Conservation (phyloP, 2,329 filamentous ascomycete species). For the Alternaria angustiovoidea region DNA sequence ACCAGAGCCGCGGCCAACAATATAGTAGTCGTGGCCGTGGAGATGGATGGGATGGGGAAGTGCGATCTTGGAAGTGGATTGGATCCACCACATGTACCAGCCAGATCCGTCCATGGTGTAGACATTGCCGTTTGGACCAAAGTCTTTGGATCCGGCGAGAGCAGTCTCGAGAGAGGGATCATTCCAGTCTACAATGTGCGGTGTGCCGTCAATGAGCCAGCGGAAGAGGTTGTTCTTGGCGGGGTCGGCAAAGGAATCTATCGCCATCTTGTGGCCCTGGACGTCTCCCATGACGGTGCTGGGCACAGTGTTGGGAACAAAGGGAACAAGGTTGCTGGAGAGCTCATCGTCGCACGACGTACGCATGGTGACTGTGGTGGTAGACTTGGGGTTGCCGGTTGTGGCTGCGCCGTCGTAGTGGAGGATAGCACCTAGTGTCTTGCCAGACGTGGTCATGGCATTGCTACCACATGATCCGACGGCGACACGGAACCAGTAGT, state of each 20-base stretch:
- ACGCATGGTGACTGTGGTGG: constrained; percentile 40
- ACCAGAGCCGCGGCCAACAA: constrained; percentile 48
- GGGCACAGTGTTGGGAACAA: constrained; percentile 53
- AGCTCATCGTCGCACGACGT: constrained; percentile 51
- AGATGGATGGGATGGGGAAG: constrained; percentile 54
- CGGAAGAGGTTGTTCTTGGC: constrained; percentile 51
- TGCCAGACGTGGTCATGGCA: constrained; percentile 35
- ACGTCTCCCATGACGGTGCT: constrained; percentile 37
- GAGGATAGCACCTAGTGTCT: constrained; percentile 50
- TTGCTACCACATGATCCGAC: constrained; percentile 47
- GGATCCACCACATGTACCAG: constrained; percentile 61
- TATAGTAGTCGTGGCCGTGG: constrained; percentile 55
- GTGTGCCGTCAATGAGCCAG: constrained; percentile 54
- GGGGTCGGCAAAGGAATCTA: constrained; percentile 42
- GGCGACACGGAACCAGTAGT: constrained; percentile 58
- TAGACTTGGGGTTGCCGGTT: constrained; percentile 47
- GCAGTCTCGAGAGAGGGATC: constrained; percentile 57
- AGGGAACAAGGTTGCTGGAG: constrained; percentile 46
- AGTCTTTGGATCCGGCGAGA: constrained; percentile 40
- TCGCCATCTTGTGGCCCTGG: constrained; percentile 37
- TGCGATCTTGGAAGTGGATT: constrained; percentile 45
- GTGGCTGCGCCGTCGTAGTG: constrained; percentile 48
- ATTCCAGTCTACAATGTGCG: constrained; percentile 52
- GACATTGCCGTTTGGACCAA: constrained; percentile 39
- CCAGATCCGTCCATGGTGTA: constrained; percentile 35